Conservation (phyloP, 2,329 filamentous ascomycete genomes). For the Exophiala calicioides region DNA sequence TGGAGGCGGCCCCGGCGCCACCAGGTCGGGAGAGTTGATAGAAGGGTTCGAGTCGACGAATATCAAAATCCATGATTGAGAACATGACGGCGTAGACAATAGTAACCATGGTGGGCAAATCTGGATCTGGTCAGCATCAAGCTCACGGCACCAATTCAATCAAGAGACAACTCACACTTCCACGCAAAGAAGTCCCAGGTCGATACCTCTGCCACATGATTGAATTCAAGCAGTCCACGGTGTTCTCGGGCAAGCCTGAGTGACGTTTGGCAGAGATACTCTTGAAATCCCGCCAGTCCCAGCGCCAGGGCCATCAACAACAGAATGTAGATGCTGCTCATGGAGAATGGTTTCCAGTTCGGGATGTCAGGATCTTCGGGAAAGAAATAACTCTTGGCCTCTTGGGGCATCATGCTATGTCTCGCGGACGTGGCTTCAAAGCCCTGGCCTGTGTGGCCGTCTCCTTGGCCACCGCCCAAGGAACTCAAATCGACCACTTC, state of each 20-base stretch:
- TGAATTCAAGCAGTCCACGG: conserved; percentile 35
- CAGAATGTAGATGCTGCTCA: conserved; percentile 37
- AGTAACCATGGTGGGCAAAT: conserved; percentile 49
- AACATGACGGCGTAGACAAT: conserved; percentile 52
- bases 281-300: conserved; percentile 37
- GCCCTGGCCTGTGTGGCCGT: conserved; percentile 14
- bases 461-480: conserved; percentile 35
- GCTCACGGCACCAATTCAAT: too few relatives aligned
- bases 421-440: conserved; percentile 16
- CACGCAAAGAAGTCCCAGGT: conserved; percentile 38
- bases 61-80: conserved; percentile 53
- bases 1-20: conserved; percentile 38
- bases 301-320: conserved; percentile 36
- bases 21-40: conserved; percentile 44
- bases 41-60: conserved; percentile 53
- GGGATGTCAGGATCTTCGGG: conserved; percentile 38
- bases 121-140: conserved; percentile 15
- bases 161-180: conserved; percentile 34
- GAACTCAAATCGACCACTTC: conserved; percentile 48
- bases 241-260: conserved; percentile 40
- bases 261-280: conserved; percentile 38
- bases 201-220: conserved; percentile 34
- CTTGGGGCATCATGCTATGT: conserved; percentile 30
- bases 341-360: conserved; percentile 40
- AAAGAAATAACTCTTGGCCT: conserved; percentile 37